A percentile compares a stretch with the other conserved stretches of the same genome.
Evolutionary conservation across 345 rosid genomes (phyloP).

Genomic region (Populus pruinosa): DNA sequence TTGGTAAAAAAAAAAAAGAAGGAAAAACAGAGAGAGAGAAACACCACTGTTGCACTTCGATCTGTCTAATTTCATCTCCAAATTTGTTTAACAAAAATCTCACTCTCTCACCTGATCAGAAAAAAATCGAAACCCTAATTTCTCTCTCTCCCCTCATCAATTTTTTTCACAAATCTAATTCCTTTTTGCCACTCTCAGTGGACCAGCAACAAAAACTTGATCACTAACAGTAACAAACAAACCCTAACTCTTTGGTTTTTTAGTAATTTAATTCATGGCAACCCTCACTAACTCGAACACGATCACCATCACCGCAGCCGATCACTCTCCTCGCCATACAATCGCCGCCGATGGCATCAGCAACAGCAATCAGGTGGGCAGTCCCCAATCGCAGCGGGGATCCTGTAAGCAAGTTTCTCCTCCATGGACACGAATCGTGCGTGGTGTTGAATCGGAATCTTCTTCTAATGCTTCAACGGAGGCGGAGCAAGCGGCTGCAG

Average conservation of each 20-base stretch:
- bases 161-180: no score
- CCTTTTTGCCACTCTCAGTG: background rate
- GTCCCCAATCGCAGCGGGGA: slow-evolving; percentile 25
- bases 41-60: background rate
- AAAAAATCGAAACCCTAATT: background rate
- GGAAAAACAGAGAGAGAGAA: background rate
- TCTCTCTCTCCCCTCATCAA: background rate
- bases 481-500: background rate
- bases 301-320: background rate
- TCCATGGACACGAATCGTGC: slow-evolving; percentile 49
- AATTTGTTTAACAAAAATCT: background rate
- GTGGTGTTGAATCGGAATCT: slow-evolving; percentile 37
- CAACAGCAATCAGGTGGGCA: background rate
- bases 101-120: background rate
- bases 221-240: background rate
- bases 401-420: slow-evolving; percentile 15
- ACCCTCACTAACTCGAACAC: background rate
- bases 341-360: background rate
- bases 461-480: slow-evolving; percentile 12
- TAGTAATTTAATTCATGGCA: background rate
- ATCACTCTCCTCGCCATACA: background rate
- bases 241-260: background rate
- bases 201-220: background rate
- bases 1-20: background rate
- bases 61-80: background rate